Evolutionary conservation across 768 basidiomycete genomes (phyloP), one percentile per base, ranked within the genome.

Genomic region (Leccinum truebloodii): DNA sequence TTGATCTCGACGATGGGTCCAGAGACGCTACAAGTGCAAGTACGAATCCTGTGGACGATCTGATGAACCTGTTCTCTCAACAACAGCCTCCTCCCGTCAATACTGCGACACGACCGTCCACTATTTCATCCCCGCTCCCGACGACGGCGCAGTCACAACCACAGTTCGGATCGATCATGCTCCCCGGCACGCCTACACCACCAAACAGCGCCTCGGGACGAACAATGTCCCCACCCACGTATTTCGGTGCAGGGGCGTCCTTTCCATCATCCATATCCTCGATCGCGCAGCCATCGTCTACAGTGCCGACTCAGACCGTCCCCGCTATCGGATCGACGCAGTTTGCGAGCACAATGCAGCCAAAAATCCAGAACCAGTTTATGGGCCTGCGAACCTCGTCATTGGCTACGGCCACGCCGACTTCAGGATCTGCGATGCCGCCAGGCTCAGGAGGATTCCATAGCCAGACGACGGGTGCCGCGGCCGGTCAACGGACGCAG

Each of bases 1-100:
- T 94, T 68, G 91, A 93, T 74, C 80, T 94, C 63, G 89, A 93
- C 66, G 90, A 92, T 44, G 72, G 63, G 20, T 56, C 61, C 32
- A 68, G 58, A 22, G 66, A 41, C 55, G 69, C 54, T 30, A 26
- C 63, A 9, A 54, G 41, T 5, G 59, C 68, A 18, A 65, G 66
- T 24, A 58, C 66, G 14, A 67, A 72, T 18, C 65, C 76, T 1
- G 75, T 66, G 57, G 80, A 86, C 68, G 91, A 93, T 60, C 78
- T 94, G 9, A 82, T 84, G 35, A 81, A 78, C 37, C 69, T 94
- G 5, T 91, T 93, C 59, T 76, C 70, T 48, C 64, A 65, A 22
- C 64, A 57, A 28, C 64, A 56, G 50, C 67, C 63, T 28, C 69
- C 67, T 28, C 63, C 62, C 10, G 60, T 52, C 61, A 76, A 73